Evolutionary conservation across 1,284 basidiomycete genomes (phyloP), one percentile per base, ranked within the genome.

Genomic region (Microbotryomycetes sp.): DNA sequence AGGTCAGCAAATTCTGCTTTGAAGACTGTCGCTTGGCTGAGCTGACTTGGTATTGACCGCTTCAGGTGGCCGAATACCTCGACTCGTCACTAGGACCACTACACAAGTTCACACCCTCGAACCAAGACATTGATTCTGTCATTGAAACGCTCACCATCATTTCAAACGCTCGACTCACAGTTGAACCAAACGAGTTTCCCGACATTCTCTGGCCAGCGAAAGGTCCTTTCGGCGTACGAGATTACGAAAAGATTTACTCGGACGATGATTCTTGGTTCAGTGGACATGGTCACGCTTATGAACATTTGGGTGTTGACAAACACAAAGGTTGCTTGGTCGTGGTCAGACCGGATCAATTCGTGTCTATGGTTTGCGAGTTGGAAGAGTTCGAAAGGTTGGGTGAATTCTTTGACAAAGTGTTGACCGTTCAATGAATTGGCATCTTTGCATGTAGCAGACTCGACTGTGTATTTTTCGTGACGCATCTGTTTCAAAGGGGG

Each of bases 321-420:
- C 53, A 65, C 22, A 63, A 58, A 6, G 75, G 74, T 7, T 69
- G 67, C 32, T 63, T 74, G 29, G 67, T 73, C 28, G 60, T 76
- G 6, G 68, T 73, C n/a, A 63, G 75, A 7, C 75, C 75, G 1
- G 75, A 76, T 61, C 74, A 75, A 63, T 68, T 72, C 49, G 74
- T 75, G 15, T 62, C 69, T 4, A 48, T 66, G 6, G 60, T 70
- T 4, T 67, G 62, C 49, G 45, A 59, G 4, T 30, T 73, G 3
- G 63, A 64, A 15, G 66, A 71, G 56, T 56, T 51, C 49, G 49
- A 56, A 46, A 50, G 56, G 19, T 29, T 72, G 19, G 68, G 70
- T 64, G 32, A 16, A 2, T 60, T 54, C 52, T 60, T 60, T n/a
- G 25, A 48, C 22, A 15, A 25, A 6, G 47, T 60, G 36, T 32